phyloP scores from a whole-genome alignment of 1,284 basidiomycete species.

The Phellinidium pouzarii region DNA sequence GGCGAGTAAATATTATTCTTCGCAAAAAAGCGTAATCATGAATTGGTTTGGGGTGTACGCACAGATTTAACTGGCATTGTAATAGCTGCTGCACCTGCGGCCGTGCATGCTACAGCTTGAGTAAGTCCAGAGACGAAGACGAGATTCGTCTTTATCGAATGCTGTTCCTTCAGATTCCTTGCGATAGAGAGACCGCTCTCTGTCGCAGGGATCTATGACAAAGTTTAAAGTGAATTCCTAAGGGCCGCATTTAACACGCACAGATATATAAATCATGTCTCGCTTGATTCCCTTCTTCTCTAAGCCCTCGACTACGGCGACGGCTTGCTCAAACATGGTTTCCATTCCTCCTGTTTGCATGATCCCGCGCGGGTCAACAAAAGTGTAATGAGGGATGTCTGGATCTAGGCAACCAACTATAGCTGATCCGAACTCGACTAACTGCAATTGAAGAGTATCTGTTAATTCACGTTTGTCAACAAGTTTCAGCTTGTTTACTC shows the following conservation, averaged over 20 bases:
- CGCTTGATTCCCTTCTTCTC: conserved; percentile 33
- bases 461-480: not conserved
- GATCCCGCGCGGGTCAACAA: conserved; percentile 37
- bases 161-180: conserved; percentile 29
- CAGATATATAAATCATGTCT: conserved; percentile 43
- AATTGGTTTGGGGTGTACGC: too few relatives aligned
- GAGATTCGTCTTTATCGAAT: conserved; percentile 44
- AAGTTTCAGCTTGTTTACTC: conserved; percentile 6
- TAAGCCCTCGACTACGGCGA: conserved; percentile 35
- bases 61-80: conserved; percentile 46
- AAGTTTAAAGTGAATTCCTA: not conserved
- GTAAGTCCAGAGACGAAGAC: conserved; percentile 41
- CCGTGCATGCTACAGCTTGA: conserved; percentile 50
- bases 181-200: conserved; percentile 46
- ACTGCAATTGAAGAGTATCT: conserved; percentile 27
- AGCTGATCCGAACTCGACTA: conserved; percentile 42
- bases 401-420: conserved; percentile 38
- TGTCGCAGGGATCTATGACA: conserved; percentile 49
- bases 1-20: not conserved
- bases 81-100: conserved; percentile 40
- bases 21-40: too few relatives aligned
- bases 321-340: conserved; percentile 39
- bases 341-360: conserved; percentile 24
- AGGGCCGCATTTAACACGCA: conserved; percentile 26
- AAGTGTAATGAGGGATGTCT: conserved; percentile 38